Evolutionary conservation across 129 eudicot species (phyloP).

Genomic region (Oenanthe sinensis): DNA sequence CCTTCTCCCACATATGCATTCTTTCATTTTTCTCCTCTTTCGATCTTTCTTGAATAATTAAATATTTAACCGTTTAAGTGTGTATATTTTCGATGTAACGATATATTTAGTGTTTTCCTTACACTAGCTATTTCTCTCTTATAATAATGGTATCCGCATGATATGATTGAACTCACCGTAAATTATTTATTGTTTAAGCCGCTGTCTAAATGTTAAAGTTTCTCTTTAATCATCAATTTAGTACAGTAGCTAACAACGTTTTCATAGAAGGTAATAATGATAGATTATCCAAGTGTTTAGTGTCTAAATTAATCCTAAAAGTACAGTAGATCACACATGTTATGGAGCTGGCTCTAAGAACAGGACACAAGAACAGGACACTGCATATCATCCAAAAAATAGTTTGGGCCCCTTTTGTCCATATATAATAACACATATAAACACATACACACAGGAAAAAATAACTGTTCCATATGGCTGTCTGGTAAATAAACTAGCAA

Average conservation of each 20-base stretch:
- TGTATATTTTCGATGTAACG: no score
- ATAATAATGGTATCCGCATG: no score
- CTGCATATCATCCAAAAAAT: background rate
- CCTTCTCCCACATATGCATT: background rate
- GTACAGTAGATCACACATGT: background rate
- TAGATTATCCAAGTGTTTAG: background rate
- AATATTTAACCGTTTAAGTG: no score
- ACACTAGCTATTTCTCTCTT: no score
- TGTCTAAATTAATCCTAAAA: background rate
- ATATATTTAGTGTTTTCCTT: no score
- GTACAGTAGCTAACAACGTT: background rate
- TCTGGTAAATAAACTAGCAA: background rate
- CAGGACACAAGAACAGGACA: conserved; percentile 5
- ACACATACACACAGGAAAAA: background rate
- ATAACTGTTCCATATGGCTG: background rate
- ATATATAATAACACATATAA: background rate
- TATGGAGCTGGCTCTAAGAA: background rate
- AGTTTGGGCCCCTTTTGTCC: conserved; percentile 5
- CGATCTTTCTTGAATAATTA: no score
- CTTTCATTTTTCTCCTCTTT: background rate
- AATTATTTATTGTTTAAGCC: background rate
- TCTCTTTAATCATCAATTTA: background rate
- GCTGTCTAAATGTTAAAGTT: background rate
- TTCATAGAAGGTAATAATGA: background rate
- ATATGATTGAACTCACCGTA: no score